Evolutionary conservation across 108 stramenopile species (phyloP), one percentile per base, ranked within the genome.

Genomic region (Nitzschia inconspicua): DNA sequence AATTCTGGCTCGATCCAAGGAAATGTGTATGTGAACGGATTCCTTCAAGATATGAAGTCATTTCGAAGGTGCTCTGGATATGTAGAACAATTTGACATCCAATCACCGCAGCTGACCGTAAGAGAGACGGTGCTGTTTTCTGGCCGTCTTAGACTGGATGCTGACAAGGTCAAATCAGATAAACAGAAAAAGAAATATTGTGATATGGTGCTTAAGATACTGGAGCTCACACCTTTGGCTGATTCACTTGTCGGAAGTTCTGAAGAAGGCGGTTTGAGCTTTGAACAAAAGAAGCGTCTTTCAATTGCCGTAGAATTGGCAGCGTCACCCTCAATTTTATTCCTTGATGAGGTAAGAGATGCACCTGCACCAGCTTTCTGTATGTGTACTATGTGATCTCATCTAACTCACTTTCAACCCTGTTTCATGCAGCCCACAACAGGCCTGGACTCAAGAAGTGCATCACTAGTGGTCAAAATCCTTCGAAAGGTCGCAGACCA

Each of bases 51-150:
- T 34, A 46, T 71, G 42, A 60, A 53, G 20, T 72, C 78, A 3
- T 88, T 88, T 39, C 66, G 83, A 19, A 47, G 82, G 35, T 72
- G 79, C 39, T 81, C 83, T 9, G 96, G 92, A 10, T 97, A 95
- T 56, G 90, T 92, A 10, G 92, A 95, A 63, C 97, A 98, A 63
- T 83, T 88, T 49, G 95, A 96, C 68, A 72, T 88, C 6, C 93
- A 95, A 65, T 59, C 80, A 42, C 84, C 93, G 14, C 72, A 82
- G 18, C 61, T 86, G 44, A 98, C 94, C 16, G 92, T 95, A 27
- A 40, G 63, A 24, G 95, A 97, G 66, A 84, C 89, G 6, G 70
- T 97, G 7, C 57, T 77, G n/a, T 97, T 95, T 68, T 88, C 86
- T 10, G 97, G 93, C 11, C 49, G 73, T 9, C 76, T 96, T 36